phyloP scores from a whole-genome alignment of 2,329 filamentous ascomycete genomes.

The Thermoascus crustaceus region DNA sequence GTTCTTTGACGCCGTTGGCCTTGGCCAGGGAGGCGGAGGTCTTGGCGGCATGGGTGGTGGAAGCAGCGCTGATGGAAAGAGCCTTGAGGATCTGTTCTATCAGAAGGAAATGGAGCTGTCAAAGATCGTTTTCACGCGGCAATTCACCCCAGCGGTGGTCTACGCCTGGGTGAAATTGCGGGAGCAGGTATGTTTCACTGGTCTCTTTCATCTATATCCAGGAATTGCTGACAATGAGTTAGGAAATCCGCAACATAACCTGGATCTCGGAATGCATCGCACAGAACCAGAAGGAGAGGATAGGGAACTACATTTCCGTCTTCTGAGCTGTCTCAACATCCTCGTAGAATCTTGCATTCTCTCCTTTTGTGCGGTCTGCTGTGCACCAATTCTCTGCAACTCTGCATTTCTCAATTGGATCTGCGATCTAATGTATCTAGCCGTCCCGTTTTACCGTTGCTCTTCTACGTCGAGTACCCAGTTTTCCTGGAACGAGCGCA shows the following conservation, averaged over 20 bases:
- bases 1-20: slow-evolving; percentile 87
- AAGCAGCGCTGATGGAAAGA: slow-evolving; percentile 71
- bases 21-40: slow-evolving; percentile 64
- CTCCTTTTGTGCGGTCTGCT: slow-evolving; percentile 4
- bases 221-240: slow-evolving; percentile 16
- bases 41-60: slow-evolving; percentile 81
- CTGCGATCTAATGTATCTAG: slow-evolving; percentile 5
- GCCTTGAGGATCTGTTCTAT: slow-evolving; percentile 95
- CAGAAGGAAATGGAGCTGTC: slow-evolving; percentile 99
- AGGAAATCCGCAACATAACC: slow-evolving; percentile 99
- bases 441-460: slow-evolving; percentile 4
- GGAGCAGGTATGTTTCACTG: slow-evolving; percentile 66
- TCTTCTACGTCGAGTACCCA: slow-evolving; percentile 23
- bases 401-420: no score
- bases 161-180: slow-evolving; percentile 97
- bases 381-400: background rate
- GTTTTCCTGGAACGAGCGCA: slow-evolving; percentile 26
- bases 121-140: slow-evolving; percentile 87
- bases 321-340: slow-evolving; percentile 52
- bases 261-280: slow-evolving; percentile 99
- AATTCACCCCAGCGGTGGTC: slow-evolving; percentile 90
- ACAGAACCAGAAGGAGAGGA: slow-evolving; percentile 98
- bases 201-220: background rate
- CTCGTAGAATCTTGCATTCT: slow-evolving; percentile 7
- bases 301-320: slow-evolving; percentile 97